Percentiles rank a stretch among this genome's conserved stretches.
Conservation (phyloP, 2,329 filamentous ascomycete genomes). For the Aspergillus awamori region DNA sequence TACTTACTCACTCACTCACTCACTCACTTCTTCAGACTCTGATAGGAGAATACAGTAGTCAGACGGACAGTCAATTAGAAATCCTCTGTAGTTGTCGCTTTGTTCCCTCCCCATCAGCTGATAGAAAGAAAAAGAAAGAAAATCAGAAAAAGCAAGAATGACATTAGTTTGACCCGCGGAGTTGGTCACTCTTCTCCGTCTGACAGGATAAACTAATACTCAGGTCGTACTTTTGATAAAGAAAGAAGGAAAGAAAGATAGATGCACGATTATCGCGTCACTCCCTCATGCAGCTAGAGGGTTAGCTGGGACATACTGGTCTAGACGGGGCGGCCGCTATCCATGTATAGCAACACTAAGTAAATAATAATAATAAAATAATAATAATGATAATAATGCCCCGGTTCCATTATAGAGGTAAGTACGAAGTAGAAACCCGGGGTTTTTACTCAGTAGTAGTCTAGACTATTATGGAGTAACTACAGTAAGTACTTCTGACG, state of each 20-base stretch:
- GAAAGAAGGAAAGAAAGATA: background rate
- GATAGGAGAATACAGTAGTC: too few relatives aligned
- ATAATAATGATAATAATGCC: background rate
- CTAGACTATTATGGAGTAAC: too few relatives aligned
- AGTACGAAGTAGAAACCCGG: too few relatives aligned
- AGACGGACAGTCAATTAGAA: too few relatives aligned
- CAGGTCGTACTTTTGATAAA: background rate
- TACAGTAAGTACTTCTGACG: too few relatives aligned
- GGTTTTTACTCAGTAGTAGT: too few relatives aligned
- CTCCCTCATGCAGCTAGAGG: slow-evolving; percentile 1
- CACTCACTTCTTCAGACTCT: too few relatives aligned
- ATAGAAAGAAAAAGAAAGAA: background rate
- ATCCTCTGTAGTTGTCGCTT: too few relatives aligned
- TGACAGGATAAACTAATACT: background rate
- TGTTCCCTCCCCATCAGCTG: too few relatives aligned
- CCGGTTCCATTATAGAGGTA: background rate
- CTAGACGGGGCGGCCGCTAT: background rate
- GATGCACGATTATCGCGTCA: slow-evolving; percentile 4
- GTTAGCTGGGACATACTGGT: background rate
- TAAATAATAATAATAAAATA: too few relatives aligned
- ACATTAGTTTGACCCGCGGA: background rate
- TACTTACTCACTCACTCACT: too few relatives aligned
- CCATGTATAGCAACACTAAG: background rate
- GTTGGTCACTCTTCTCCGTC: background rate
- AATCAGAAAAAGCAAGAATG: background rate